A percentile compares a stretch with the other conserved stretches of the same genome.
phyloP scores from a whole-genome alignment of 2,329 filamentous ascomycete genomes.

The Xylariaceae sp. region DNA sequence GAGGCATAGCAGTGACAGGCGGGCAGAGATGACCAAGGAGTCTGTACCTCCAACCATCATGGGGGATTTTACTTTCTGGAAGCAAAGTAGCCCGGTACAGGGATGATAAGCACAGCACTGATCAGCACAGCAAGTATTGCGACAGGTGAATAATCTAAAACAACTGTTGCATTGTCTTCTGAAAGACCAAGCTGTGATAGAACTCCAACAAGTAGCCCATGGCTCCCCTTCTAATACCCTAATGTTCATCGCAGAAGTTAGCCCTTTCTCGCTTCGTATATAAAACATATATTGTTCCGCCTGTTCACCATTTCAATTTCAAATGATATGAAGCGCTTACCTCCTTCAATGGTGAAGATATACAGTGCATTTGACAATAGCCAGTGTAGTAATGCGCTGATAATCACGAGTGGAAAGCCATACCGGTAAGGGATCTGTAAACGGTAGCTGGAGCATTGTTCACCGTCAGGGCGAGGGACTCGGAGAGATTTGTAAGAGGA shows the following conservation, averaged over 20 bases:
- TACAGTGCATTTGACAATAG: background rate
- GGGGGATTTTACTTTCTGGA: background rate
- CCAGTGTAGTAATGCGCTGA: background rate
- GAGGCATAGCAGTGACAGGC: no score
- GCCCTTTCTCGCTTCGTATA: no score
- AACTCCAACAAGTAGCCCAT: no score
- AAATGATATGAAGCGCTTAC: background rate
- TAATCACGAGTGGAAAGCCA: constrained; percentile 1
- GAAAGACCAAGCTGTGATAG: no score
- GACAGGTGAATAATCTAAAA: no score
- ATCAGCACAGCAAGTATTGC: no score
- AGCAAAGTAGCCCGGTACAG: background rate
- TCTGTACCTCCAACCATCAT: constrained; percentile 1
- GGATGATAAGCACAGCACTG: background rate
- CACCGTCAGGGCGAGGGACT: background rate
- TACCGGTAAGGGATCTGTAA: constrained; percentile 3
- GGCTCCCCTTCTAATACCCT: no score
- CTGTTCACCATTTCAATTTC: no score
- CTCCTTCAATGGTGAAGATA: background rate
- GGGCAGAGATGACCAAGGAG: constrained; percentile 5
- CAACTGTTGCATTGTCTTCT: no score
- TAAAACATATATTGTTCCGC: no score
- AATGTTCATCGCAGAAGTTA: no score
- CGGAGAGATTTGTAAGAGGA: background rate
- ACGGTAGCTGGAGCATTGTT: constrained; percentile 4